phyloP scores from a whole-genome alignment of 495 filamentous ascomycete species.

The Aspergillus biplanus region DNA sequence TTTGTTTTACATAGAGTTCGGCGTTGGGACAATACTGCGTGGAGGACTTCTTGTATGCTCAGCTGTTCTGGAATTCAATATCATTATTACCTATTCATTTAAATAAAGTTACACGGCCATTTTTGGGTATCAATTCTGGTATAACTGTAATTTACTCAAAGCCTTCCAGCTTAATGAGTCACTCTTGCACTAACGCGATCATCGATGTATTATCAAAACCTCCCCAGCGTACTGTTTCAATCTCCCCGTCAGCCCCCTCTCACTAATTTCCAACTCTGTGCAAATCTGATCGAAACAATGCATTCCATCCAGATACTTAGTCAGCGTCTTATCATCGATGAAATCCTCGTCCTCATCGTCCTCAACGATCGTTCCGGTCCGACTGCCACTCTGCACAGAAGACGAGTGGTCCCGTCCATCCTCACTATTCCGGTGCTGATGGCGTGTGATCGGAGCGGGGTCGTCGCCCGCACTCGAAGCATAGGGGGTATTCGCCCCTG shows the following conservation, averaged over 20 bases:
- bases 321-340: constrained; percentile 52
- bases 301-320: constrained; percentile 75
- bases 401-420: constrained; percentile 28
- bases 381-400: constrained; percentile 39
- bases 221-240: constrained; percentile 55
- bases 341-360: constrained; percentile 41
- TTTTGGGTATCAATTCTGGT: constrained; percentile 23
- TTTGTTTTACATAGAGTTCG: constrained; percentile 5
- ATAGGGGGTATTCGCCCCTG: constrained; percentile 43
- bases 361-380: constrained; percentile 27
- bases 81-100: not conserved
- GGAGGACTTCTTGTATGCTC: not conserved
- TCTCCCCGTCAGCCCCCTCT: constrained; percentile 54
- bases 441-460: constrained; percentile 26
- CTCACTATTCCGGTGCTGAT: constrained; percentile 14
- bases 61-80: not conserved
- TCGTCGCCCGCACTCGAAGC: constrained; percentile 44
- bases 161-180: too few species aligned
- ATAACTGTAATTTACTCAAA: not conserved
- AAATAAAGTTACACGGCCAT: not conserved
- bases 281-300: constrained; percentile 92
- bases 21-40: constrained; percentile 7
- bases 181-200: constrained; percentile 19
- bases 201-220: constrained; percentile 60
- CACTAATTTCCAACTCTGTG: constrained; percentile 68